Percentiles rank a stretch among this genome's conserved stretches.
These are phyloP conservation scores for Ogataea populi-albae DNA, from an alignment of 805 yeast species.

Conservation along the genomic window DNA sequence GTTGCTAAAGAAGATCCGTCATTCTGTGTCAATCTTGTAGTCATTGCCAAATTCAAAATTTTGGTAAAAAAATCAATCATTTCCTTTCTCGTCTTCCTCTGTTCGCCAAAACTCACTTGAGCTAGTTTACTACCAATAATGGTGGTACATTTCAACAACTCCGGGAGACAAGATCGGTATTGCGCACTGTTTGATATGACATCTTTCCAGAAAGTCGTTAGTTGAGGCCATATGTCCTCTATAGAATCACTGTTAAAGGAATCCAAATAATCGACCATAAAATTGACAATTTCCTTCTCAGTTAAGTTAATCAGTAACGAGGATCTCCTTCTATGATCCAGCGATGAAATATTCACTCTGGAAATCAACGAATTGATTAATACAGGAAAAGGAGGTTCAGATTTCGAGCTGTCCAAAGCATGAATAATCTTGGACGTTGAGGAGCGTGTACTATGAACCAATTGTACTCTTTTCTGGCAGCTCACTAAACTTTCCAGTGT, in stretches of 20 bases:
- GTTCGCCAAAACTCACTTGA: constrained; percentile 60
- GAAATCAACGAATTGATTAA: constrained; percentile 54
- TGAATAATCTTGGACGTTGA: constrained; percentile 62
- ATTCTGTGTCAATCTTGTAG: constrained; percentile 16
- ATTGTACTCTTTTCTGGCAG: constrained; percentile 25
- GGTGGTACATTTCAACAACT: constrained; percentile 50
- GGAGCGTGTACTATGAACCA: constrained; percentile 16
- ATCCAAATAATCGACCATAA: constrained; percentile 58
- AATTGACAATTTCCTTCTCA: constrained; percentile 44
- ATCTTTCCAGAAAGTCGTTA: constrained; percentile 59
- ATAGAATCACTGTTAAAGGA: constrained; percentile 73
- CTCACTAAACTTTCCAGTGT: constrained; percentile 63
- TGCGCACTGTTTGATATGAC: constrained; percentile 43
- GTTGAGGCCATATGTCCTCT: constrained; percentile 71
- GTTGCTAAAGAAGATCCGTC: constrained; percentile 21
- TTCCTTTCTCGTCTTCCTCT: constrained; percentile 57
- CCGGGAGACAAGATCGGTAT: constrained; percentile 51
- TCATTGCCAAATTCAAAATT: constrained; percentile 23
- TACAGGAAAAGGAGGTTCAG: constrained; percentile 69
- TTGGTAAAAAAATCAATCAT: constrained; percentile 27
- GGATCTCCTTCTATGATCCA: constrained; percentile 36
- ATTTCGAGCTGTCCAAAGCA: constrained; percentile 79
- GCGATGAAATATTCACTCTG: constrained; percentile 38
- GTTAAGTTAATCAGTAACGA: constrained; percentile 46
- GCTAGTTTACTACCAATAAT: constrained; percentile 54